phyloP scores from a whole-genome alignment of 805 yeast genomes.

The Metschnikowia colocasiae region DNA sequence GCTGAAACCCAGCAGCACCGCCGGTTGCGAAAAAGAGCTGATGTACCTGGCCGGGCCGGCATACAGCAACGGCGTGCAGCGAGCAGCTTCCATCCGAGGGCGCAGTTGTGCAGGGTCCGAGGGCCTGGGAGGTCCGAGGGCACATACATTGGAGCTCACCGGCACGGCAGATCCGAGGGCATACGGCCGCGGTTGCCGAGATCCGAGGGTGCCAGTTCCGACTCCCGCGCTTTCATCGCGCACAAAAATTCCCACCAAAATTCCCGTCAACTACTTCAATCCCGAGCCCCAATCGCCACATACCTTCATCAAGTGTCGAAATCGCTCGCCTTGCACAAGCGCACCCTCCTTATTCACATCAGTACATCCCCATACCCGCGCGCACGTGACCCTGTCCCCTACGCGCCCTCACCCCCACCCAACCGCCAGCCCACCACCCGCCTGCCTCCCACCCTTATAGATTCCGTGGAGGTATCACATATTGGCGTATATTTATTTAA shows the following conservation, averaged over 20 bases:
- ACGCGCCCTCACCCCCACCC: neutral
- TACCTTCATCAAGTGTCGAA: neutral
- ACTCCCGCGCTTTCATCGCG: conserved; percentile 5
- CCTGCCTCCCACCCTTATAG: neutral
- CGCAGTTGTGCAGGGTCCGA: neutral
- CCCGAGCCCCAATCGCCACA: neutral
- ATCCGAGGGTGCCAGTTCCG: neutral
- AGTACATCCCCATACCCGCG: neutral
- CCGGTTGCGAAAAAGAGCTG: neutral
- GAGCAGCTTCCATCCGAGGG: neutral
- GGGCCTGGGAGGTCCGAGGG: neutral
- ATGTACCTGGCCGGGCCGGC: neutral
- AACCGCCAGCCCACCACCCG: neutral
- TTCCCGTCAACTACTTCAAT: neutral
- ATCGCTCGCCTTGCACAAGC: neutral
- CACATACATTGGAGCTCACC: neutral
- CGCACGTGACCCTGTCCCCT: neutral
- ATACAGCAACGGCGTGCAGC: neutral
- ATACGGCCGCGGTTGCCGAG: neutral
- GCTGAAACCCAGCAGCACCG: neutral
- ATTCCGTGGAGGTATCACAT: neutral
- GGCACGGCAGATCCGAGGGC: neutral
- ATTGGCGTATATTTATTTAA: neutral
- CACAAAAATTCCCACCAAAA: conserved; percentile 5
- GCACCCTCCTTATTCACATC: neutral